Evolutionary conservation across 805 yeast species (phyloP).

Genomic region (Yarrowia hollandica): DNA sequence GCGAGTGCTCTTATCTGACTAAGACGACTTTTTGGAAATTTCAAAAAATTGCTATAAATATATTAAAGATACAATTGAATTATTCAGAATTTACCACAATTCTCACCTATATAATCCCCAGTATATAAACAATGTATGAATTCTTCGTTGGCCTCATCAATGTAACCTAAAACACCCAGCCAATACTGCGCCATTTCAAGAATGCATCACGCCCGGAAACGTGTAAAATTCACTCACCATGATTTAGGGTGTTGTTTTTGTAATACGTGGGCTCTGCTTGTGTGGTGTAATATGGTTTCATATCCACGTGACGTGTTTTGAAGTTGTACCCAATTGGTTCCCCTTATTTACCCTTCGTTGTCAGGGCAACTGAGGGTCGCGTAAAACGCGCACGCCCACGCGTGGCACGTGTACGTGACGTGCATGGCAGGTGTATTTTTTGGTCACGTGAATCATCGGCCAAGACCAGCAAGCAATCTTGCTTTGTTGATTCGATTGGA

Average conservation of each 20-base stretch:
- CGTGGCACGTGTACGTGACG: constrained; percentile 16
- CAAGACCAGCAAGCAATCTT: not conserved
- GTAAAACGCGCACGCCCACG: not conserved
- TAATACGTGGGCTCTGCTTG: no score
- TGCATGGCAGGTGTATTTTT: not conserved
- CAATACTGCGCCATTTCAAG: not conserved
- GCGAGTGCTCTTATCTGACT: no score
- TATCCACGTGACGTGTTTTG: no score
- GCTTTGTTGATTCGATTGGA: not conserved
- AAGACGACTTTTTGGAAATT: no score
- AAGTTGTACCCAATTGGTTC: not conserved
- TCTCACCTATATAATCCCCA: no score
- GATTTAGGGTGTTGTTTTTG: no score
- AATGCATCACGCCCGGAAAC: not conserved
- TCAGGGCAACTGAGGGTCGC: not conserved
- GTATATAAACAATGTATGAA: no score
- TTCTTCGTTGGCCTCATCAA: not conserved
- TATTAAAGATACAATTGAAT: no score
- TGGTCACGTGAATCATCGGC: not conserved
- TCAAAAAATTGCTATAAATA: not conserved
- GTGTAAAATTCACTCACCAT: no score
- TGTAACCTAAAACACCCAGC: not conserved
- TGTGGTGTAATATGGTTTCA: no score
- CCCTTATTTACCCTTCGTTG: not conserved
- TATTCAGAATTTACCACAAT: no score